phyloP scores from a whole-genome alignment of 2,329 filamentous ascomycete species.

The Emergomyces orientalis region DNA sequence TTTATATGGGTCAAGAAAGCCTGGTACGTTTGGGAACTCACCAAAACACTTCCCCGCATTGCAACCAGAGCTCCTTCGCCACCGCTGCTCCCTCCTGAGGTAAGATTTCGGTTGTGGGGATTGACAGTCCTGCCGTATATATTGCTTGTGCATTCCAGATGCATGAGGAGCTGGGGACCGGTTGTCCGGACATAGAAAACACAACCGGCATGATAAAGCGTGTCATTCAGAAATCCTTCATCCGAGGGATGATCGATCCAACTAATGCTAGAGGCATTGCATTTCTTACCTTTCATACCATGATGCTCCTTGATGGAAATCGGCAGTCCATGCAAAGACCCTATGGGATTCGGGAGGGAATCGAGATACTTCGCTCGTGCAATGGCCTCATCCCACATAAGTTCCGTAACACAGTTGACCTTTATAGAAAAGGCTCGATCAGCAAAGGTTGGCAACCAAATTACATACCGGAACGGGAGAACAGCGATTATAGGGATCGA shows the following conservation, averaged over 20 bases:
- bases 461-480: neutral
- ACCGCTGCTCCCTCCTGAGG: constrained; percentile 55
- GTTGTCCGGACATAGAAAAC: constrained; percentile 62
- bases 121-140: constrained; percentile 55
- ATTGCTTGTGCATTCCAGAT: constrained; percentile 51
- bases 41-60: constrained; percentile 50
- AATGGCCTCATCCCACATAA: constrained; percentile 43
- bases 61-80: constrained; percentile 54
- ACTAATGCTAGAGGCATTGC: constrained; percentile 37
- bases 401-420: constrained; percentile 50
- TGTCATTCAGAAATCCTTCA: constrained; percentile 45
- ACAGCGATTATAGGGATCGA: constrained; percentile 28
- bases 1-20: neutral
- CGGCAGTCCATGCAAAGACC: constrained; percentile 54
- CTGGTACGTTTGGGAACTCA: constrained; percentile 5
- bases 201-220: constrained; percentile 52
- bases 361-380: constrained; percentile 41
- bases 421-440: constrained; percentile 20
- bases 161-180: constrained; percentile 50
- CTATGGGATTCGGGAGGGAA: constrained; percentile 36
- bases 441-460: neutral
- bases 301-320: constrained; percentile 45
- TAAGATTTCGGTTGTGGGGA: constrained; percentile 51
- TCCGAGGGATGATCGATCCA: constrained; percentile 12
- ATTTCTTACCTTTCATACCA: constrained; percentile 45